Evolutionary conservation across 2,329 filamentous ascomycete genomes (phyloP).

Genomic region (Apiospora sp.): DNA sequence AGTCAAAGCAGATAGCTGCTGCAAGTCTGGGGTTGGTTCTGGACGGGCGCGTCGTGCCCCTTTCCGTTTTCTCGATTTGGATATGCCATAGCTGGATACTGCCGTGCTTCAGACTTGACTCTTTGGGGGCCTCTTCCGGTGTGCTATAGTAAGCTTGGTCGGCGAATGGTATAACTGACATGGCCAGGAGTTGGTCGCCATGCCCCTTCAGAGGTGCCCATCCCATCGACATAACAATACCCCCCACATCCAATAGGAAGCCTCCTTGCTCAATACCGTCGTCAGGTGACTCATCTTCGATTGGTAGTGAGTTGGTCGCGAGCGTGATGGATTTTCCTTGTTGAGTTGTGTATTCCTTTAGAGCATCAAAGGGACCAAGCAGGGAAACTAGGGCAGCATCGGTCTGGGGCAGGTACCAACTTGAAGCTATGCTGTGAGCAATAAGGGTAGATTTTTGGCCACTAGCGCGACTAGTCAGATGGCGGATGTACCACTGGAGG

Average conservation of each 20-base stretch:
- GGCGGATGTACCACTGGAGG: conserved; percentile 35
- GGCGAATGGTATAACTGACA: conserved; percentile 58
- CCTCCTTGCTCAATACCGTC: conserved; percentile 42
- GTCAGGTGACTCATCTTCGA: conserved; percentile 30
- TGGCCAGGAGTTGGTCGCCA: conserved; percentile 57
- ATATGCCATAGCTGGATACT: conserved; percentile 63
- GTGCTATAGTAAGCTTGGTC: conserved; percentile 56
- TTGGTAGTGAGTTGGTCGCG: conserved; percentile 35
- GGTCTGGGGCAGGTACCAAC: conserved; percentile 35
- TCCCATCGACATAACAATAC: conserved; percentile 59
- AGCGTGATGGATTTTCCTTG: conserved; percentile 38
- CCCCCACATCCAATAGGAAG: conserved; percentile 63
- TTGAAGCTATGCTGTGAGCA: conserved; percentile 35
- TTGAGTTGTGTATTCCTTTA: conserved; percentile 37
- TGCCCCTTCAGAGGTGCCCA: conserved; percentile 56
- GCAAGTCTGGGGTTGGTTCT: conserved; percentile 47
- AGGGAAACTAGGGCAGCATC: conserved; percentile 35
- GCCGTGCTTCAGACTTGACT: conserved; percentile 52
- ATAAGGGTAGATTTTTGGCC: conserved; percentile 35
- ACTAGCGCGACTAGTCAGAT: conserved; percentile 31
- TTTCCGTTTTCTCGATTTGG: conserved; percentile 39
- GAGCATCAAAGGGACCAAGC: conserved; percentile 38
- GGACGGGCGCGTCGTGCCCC: conserved; percentile 46
- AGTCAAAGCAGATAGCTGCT: conserved; percentile 57
- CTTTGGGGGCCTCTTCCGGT: conserved; percentile 46